phyloP scores from a whole-genome alignment of 2,329 filamentous ascomycete species.

The Pseudonectria foliicola region DNA sequence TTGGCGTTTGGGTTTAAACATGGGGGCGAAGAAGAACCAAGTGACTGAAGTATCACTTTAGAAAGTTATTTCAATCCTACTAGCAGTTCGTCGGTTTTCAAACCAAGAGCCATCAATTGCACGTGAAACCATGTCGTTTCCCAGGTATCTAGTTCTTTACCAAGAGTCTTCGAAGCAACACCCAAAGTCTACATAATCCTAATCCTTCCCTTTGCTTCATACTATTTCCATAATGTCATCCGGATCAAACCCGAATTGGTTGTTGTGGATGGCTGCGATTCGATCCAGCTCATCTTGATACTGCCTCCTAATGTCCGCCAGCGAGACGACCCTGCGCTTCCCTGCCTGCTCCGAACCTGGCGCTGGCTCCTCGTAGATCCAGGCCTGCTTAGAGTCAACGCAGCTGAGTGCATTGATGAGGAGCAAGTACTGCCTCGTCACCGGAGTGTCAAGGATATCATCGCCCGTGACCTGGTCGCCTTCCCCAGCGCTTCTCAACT shows the following conservation, averaged over 20 bases:
- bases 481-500: slow-evolving; percentile 51
- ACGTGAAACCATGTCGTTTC: slow-evolving; percentile 20
- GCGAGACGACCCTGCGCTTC: slow-evolving; percentile 72
- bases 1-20: slow-evolving; percentile 31
- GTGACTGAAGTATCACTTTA: slow-evolving; percentile 16
- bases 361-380: slow-evolving; percentile 51
- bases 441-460: slow-evolving; percentile 54
- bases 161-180: slow-evolving; percentile 14
- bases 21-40: slow-evolving; percentile 12
- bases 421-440: slow-evolving; percentile 74
- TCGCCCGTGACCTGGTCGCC: slow-evolving; percentile 48
- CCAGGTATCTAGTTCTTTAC: slow-evolving; percentile 25
- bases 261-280: slow-evolving; percentile 79
- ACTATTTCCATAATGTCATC: slow-evolving; percentile 49
- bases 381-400: slow-evolving; percentile 72
- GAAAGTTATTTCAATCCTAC: not conserved
- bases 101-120: slow-evolving; percentile 20
- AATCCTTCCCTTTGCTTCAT: slow-evolving; percentile 17
- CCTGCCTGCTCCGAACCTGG: slow-evolving; percentile 18
- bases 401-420: slow-evolving; percentile 90
- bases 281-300: slow-evolving; percentile 88
- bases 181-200: slow-evolving; percentile 19
- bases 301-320: slow-evolving; percentile 79
- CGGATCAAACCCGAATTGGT: slow-evolving; percentile 71
- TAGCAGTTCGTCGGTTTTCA: slow-evolving; percentile 7